Evolutionary conservation across 2,329 filamentous ascomycete genomes (phyloP).

Genomic region (Emericellopsis atlantica): DNA sequence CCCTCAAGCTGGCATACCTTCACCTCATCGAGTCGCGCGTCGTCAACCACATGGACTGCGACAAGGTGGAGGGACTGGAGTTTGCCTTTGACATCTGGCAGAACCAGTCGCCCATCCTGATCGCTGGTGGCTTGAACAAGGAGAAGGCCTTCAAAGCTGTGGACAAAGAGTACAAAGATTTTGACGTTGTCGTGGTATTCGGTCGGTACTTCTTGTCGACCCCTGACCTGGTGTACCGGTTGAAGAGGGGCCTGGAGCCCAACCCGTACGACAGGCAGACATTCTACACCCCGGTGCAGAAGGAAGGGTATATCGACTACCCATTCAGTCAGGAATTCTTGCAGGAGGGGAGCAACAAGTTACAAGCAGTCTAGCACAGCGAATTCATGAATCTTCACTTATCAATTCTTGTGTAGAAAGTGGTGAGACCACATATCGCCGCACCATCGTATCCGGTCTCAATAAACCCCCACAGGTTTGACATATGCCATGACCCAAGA

Average conservation of each 20-base stretch:
- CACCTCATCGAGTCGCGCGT: constrained; percentile 42
- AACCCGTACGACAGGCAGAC: constrained; percentile 13
- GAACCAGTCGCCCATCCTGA: constrained; percentile 37
- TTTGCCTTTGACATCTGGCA: constrained; percentile 32
- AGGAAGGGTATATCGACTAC: constrained; percentile 24
- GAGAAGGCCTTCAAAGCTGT: constrained; percentile 32
- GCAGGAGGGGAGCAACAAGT: too few species aligned
- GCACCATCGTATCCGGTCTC: too few species aligned
- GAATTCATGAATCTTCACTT: too few species aligned
- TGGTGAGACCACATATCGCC: too few species aligned
- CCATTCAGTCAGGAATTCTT: constrained; percentile 3
- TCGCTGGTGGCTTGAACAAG: constrained; percentile 40
- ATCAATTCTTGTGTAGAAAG: too few species aligned
- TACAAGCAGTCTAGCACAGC: too few species aligned
- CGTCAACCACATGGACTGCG: constrained; percentile 34
- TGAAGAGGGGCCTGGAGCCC: constrained; percentile 11
- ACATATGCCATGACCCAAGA: too few species aligned
- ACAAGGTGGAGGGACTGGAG: constrained; percentile 33
- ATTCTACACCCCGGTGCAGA: constrained; percentile 15
- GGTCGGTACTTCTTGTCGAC: constrained; percentile 17
- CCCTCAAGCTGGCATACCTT: constrained; percentile 35
- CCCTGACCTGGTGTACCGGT: constrained; percentile 15
- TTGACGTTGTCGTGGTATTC: constrained; percentile 19
- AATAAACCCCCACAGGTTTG: too few species aligned
- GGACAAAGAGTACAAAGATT: constrained; percentile 28